These are phyloP conservation scores for Coniferiporia weirii DNA, from an alignment of 1,284 basidiomycete species.

Conservation along the genomic window DNA sequence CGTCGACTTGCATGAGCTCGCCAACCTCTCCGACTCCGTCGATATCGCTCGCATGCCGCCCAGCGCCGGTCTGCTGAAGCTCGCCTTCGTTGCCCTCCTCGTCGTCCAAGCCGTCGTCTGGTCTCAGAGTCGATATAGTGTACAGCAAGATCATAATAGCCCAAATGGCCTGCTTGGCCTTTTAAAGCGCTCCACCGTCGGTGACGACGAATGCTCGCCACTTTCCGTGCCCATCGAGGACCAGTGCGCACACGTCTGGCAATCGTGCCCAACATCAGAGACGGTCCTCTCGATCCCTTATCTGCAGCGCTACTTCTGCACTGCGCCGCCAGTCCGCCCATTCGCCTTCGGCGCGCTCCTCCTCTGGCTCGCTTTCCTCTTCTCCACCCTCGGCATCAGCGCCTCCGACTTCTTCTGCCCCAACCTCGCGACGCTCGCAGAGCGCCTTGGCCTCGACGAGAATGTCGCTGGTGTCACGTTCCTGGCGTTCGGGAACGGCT, in stretches of 20 bases:
- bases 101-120: conserved; percentile 54
- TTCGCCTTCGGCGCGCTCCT: conserved; percentile 57
- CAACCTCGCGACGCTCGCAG: conserved; percentile 83
- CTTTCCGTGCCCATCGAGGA: conserved; percentile 44
- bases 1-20: neutral
- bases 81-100: conserved; percentile 47
- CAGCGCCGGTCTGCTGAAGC: conserved; percentile 3
- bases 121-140: conserved; percentile 55
- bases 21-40: neutral
- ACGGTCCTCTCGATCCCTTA: conserved; percentile 71
- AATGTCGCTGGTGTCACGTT: conserved; percentile 91
- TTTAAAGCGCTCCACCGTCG: neutral
- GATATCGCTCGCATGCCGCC: neutral
- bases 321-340: conserved; percentile 46
- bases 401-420: conserved; percentile 96
- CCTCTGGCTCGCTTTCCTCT: conserved; percentile 78
- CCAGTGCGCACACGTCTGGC: conserved; percentile 60
- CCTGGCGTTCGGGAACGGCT: conserved; percentile 90
- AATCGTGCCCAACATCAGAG: conserved; percentile 46
- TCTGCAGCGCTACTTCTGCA: conserved; percentile 64
- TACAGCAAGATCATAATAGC: neutral
- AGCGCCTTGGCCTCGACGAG: conserved; percentile 79
- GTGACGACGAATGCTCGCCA: conserved; percentile 51
- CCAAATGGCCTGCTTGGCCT: conserved; percentile 8
- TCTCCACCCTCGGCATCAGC: conserved; percentile 86